Base-by-base conservation (phyloP, 176 grass and related monocot genomes). In the Oryza longistaminata region DNA sequence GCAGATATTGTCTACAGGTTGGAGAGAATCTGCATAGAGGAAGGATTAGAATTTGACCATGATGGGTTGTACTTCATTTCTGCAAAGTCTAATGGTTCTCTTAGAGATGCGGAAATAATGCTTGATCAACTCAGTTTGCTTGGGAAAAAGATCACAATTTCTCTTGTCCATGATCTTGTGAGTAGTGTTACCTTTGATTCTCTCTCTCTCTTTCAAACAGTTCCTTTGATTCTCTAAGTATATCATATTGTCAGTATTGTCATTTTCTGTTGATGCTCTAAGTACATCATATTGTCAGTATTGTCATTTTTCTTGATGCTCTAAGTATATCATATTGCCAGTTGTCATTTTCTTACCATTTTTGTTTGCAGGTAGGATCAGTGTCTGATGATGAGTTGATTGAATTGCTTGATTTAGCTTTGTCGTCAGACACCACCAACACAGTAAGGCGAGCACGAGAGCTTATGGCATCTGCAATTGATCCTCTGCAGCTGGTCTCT, bases 401-500 rank as follows among this genome's bases (percentile, higher is more conserved):
- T 44, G 87, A 95, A 70, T 85, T 98, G 85, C 93, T 98, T 48
- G 93, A 98, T 72, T 73, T 98, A 88, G 96, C 96, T 84, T 83
- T 98, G 68, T 98, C 96, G n/a, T 94, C 93, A 1, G 93, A 98
- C 76, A 98, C 96, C 34, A 87, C 93, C 45, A 98, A 95, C 55
- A 98, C 96, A 70, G 96, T 98, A 64, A 89, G 90, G 72, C 90
- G 86, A 72, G 91, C 96, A 71, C 89, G 93, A 82, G 91, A 98
- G 79, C 93, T 98, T 84, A 98, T 98, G 96, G 84, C 86, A 66
- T 92, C 96, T 9, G 84, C 90, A 31, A 71, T 96, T 77, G 96
- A 98, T 90, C 96, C 96, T 88, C 84, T 98, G 49, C 96, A 98
- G 90, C 83, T 98, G 72, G 93, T 98, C 31, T 98, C 96, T 87